Evolutionary conservation across 23 red algal genomes (phyloP).

Genomic region (Agarophyton chilense): DNA sequence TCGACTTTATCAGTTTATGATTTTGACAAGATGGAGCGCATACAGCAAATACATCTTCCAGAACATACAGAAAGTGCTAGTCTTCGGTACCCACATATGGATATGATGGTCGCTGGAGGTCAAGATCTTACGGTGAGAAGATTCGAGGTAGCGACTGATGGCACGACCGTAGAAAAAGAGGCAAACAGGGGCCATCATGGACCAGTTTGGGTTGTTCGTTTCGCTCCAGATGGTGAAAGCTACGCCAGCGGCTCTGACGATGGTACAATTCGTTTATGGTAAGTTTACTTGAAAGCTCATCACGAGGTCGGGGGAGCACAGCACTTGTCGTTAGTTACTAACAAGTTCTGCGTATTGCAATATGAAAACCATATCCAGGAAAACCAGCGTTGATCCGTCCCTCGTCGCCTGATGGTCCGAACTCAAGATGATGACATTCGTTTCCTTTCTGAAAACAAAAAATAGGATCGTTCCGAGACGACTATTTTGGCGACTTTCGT

Average conservation of each 20-base stretch:
- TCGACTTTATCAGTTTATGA: constrained; percentile 66
- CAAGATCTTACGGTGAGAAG: constrained; percentile 76
- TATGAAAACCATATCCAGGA: constrained; percentile 23
- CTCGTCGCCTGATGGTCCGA: constrained; percentile 44
- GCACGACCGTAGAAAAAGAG: constrained; percentile 40
- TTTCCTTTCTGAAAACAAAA: neutral
- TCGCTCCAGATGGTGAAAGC: constrained; percentile 79
- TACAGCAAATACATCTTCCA: constrained; percentile 54
- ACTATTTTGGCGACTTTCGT: neutral
- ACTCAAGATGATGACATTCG: neutral
- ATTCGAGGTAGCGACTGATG: constrained; percentile 54
- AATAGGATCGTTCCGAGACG: neutral
- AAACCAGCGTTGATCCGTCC: constrained; percentile 67
- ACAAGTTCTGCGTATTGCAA: neutral
- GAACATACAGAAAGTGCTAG: constrained; percentile 72
- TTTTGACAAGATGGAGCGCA: constrained; percentile 68
- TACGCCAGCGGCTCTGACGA: constrained; percentile 89
- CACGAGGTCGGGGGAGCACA: neutral
- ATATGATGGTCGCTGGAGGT: constrained; percentile 64
- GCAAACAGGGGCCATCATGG: constrained; percentile 89
- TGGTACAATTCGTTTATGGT: constrained; percentile 93
- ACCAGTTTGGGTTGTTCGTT: constrained; percentile 84
- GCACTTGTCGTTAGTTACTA: neutral
- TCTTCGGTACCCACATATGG: constrained; percentile 67
- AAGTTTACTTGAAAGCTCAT: neutral